Conservation (phyloP, 2,329 filamentous ascomycete genomes). For the Arthrinium phaeospermum region DNA sequence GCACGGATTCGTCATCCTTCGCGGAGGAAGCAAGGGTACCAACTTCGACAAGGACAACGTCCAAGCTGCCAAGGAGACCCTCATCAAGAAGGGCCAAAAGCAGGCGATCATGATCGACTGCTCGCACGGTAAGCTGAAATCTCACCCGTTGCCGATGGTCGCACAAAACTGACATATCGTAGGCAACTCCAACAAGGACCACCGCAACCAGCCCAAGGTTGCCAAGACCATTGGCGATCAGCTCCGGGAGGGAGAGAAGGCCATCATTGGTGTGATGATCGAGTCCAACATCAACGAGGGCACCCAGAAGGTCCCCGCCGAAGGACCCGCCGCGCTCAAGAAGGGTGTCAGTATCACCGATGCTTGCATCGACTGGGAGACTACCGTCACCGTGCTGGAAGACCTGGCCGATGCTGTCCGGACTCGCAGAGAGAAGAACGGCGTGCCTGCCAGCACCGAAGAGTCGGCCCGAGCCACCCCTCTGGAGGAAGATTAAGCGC, state of each 20-base stretch:
- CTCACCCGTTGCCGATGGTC: background rate
- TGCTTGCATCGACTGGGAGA: constrained; percentile 94
- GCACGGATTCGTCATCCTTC: constrained; percentile 95
- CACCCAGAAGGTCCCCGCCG: constrained; percentile 84
- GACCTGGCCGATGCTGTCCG: constrained; percentile 85
- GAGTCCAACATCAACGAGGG: constrained; percentile 96
- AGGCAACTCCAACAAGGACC: constrained; percentile 97
- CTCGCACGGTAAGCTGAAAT: constrained; percentile 75
- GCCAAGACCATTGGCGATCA: constrained; percentile 83
- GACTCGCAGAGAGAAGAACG: constrained; percentile 66
- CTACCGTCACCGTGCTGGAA: constrained; percentile 80
- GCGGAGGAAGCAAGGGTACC: constrained; percentile 88
- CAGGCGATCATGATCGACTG: constrained; percentile 98
- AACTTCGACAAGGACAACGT: constrained; percentile 93
- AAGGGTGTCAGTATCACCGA: constrained; percentile 95
- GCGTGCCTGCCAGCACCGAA: constrained; percentile 38
- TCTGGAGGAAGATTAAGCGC: constrained; percentile 56
- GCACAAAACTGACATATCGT: background rate
- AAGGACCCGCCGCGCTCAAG: constrained; percentile 79
- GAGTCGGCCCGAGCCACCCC: constrained; percentile 48
- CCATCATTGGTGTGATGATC: constrained; percentile 97
- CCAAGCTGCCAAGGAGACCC: constrained; percentile 75
- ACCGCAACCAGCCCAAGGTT: constrained; percentile 96
- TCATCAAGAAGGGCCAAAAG: constrained; percentile 82
- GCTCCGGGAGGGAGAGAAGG: constrained; percentile 82